Conservation (phyloP, 805 yeast genomes). For the Candida adriatica region DNA sequence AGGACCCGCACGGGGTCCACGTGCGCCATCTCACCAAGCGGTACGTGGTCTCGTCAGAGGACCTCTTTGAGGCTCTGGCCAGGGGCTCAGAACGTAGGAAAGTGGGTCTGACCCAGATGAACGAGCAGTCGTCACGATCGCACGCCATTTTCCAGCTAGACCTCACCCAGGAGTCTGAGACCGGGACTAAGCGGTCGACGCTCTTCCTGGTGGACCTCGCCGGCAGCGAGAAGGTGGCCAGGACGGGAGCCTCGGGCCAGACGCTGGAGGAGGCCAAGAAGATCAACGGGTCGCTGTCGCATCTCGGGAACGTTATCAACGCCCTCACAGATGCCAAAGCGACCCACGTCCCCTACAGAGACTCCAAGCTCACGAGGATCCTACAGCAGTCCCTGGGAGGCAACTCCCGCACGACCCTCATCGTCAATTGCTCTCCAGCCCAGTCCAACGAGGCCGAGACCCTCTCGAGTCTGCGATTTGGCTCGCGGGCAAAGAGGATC, state of each 20-base stretch:
- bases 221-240: conserved; percentile 76
- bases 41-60: conserved; percentile 51
- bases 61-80: conserved; percentile 50
- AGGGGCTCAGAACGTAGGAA: conserved; percentile 53
- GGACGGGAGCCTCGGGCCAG: conserved; percentile 72
- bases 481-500: conserved; percentile 62
- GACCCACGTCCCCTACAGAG: conserved; percentile 66
- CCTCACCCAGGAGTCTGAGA: conserved; percentile 54
- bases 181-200: conserved; percentile 53
- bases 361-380: conserved; percentile 71
- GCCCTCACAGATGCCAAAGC: conserved; percentile 65
- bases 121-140: conserved; percentile 67
- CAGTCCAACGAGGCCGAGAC: conserved; percentile 54
- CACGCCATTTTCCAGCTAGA: conserved; percentile 73
- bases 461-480: conserved; percentile 66
- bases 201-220: conserved; percentile 79
- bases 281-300: conserved; percentile 70
- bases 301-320: conserved; percentile 76
- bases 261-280: conserved; percentile 78
- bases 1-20: conserved; percentile 61
- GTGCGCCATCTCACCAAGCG: conserved; percentile 64
- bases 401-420: conserved; percentile 67
- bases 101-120: conserved; percentile 60
- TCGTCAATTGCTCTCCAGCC: conserved; percentile 69
- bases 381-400: conserved; percentile 80